Base-by-base conservation (phyloP, 306 rosid species). In the Vigna angularis region DNA sequence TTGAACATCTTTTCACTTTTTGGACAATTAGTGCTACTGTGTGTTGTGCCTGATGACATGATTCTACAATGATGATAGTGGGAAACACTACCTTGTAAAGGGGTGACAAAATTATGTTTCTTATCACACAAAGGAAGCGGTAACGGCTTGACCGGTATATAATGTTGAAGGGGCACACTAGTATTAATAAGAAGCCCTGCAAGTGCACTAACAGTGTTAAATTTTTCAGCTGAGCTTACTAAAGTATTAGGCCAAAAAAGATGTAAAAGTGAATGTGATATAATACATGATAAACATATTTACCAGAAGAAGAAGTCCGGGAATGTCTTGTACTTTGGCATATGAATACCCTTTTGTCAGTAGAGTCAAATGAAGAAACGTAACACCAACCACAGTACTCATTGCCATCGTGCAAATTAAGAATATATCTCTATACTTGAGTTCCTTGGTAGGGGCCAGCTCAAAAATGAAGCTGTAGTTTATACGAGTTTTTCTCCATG, bases 381-480 rank as follows among this genome's bases (percentile, higher is more conserved):
- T 91, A 70, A 89, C 91, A 9, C 99, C 99, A 36, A 93, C 86
- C 62, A 93, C 97, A 51, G 80, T 67, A 76, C 88, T 86, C 96
- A 95, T 85, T 0, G 97, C 89, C 79, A 91, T 76, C 36, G 98
- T 78, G 80, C 98, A 95, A 65, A 95, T 88, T 82, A 95, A 85
- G 86, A 95, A 93, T 28, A 90, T 83, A 69, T 95, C 99, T 84
- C 90, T 83, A 79, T 95, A 93, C 80, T 95, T 93, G 0, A 95
- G 96, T 77, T 93, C 99, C 83, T 81, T 91, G 1, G 90, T 90
- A 36, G 89, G 85, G 3, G 87, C 62, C 11, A 91, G 82, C 89
- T 95, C 99, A 59, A 95, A 93, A 78, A 95, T 95, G 88, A 95
- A 95, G 85, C 89, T 82, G 75, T 93, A 93, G 70, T 93, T 95